Evolutionary conservation across 83 land plant genomes (phyloP), one percentile per base, ranked within the genome.

Genomic region (Picea abies): DNA sequence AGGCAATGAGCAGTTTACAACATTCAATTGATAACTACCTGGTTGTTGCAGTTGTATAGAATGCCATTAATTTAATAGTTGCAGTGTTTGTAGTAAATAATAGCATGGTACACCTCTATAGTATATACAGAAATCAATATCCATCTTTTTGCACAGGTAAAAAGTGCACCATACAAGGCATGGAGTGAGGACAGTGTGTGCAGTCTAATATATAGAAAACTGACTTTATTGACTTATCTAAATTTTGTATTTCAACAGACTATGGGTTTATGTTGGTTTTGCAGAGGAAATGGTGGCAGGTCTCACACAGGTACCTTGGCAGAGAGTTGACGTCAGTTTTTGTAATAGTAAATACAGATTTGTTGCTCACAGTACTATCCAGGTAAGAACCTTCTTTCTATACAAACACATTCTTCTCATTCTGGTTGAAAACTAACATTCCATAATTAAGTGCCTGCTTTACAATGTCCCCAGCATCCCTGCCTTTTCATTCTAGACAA

Each of bases 301-400:
- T 4, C 86, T 92, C 37, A 84, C 90, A 56, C 86, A 87, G 4
- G 64, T 92, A 20, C 83, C 94, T 29, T 92, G 94, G 94, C 89
- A 90, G 79, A n/a, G n/a, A n/a, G n/a, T n/a, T n/a, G n/a, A n/a
- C n/a, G n/a, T n/a, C n/a, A n/a, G n/a, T n/a, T n/a, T 92, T 56
- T 85, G 84, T 23, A 78, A 16, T 17, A 76, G 90, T 85, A 88
- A 79, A 78, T 85, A 76, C 69, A 84, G 87, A 52, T 87, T 83
- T 85, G 92, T 89, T 49, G 94, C 94, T 37, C 94, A 92, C 76
- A 92, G 94, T 62, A 76, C 88, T 62, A 92, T 92, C 83, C 94
- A 92, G 94, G 94, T 92, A 41, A 39, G 52, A 71, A 72, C 1
- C 32, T 72, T 3, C 32, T 72, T 0, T 20, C 44, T 49, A 9